phyloP scores from a whole-genome alignment of 805 yeast genomes.

The Naumovozyma baii region DNA sequence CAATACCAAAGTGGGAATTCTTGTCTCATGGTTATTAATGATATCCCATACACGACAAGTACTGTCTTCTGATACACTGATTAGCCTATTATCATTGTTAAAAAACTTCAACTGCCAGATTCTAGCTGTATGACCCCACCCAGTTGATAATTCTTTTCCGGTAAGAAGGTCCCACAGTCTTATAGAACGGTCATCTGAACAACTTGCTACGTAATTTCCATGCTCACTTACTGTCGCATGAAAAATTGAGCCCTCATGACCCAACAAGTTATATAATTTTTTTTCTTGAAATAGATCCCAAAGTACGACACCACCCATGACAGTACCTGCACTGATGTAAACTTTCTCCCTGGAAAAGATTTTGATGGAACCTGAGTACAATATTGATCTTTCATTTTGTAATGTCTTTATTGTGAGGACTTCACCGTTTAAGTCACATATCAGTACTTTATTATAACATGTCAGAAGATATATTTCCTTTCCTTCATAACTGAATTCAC shows the following conservation, averaged over 20 bases:
- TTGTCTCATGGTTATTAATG: slow-evolving; percentile 10
- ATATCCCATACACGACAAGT: slow-evolving; percentile 72
- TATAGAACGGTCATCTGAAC: slow-evolving; percentile 91
- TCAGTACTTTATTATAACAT: slow-evolving; percentile 59
- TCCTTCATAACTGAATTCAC: slow-evolving; percentile 38
- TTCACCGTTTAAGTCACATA: slow-evolving; percentile 20
- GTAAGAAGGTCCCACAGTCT: slow-evolving; percentile 56
- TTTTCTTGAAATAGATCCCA: slow-evolving; percentile 51
- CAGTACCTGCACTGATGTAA: slow-evolving; percentile 81
- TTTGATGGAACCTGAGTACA: slow-evolving; percentile 76
- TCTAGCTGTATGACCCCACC: slow-evolving; percentile 96
- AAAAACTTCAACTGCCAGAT: slow-evolving; percentile 75
- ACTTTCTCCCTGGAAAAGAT: slow-evolving; percentile 36
- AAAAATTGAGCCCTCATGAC: slow-evolving; percentile 90
- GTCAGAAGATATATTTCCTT: slow-evolving; percentile 47
- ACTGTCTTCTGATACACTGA: slow-evolving; percentile 81
- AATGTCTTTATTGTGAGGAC: slow-evolving; percentile 27
- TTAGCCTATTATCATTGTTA: slow-evolving; percentile 31
- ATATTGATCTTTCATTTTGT: slow-evolving; percentile 65
- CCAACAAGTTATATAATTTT: slow-evolving; percentile 47
- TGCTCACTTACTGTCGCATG: slow-evolving; percentile 54
- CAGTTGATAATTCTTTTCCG: slow-evolving; percentile 58
- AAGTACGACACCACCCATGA: slow-evolving; percentile 73
- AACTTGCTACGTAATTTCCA: slow-evolving; percentile 54
- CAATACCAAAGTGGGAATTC: slow-evolving; percentile 14